Conservation (phyloP, 768 basidiomycete species). For the Rhodotorula kratochvilovae region DNA sequence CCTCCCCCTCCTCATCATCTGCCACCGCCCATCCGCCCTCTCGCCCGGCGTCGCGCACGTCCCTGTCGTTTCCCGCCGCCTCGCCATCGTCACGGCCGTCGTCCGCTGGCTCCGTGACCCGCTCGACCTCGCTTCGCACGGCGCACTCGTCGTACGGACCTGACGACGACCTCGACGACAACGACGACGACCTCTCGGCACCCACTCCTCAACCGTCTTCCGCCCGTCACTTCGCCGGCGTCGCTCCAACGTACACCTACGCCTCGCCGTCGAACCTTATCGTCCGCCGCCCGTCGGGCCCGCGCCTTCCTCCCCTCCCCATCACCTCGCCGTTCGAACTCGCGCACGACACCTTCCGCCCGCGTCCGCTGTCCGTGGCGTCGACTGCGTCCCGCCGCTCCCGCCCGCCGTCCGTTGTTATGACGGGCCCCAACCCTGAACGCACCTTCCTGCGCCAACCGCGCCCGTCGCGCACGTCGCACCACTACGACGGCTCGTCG, state of each 20-base stretch:
- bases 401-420: slow-evolving; percentile 2
- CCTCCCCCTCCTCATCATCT: neutral
- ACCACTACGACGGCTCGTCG: neutral
- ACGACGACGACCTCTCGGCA: neutral
- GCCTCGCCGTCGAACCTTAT: neutral
- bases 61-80: neutral
- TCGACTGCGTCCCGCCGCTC: neutral
- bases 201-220: neutral
- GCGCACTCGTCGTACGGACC: neutral
- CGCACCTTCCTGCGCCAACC: neutral
- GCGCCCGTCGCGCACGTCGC: neutral
- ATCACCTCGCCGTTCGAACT: neutral
- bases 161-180: neutral
- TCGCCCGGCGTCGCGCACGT: neutral
- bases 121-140: neutral
- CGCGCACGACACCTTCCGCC: neutral
- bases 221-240: neutral
- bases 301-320: neutral
- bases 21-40: neutral
- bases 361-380: neutral
- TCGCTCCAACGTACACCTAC: neutral
- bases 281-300: neutral
- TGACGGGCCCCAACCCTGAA: neutral
- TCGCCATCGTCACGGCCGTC: neutral
- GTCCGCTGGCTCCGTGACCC: neutral